Conservation (phyloP, 2,329 filamentous ascomycete genomes). For the Apiospora kogelbergensis region DNA sequence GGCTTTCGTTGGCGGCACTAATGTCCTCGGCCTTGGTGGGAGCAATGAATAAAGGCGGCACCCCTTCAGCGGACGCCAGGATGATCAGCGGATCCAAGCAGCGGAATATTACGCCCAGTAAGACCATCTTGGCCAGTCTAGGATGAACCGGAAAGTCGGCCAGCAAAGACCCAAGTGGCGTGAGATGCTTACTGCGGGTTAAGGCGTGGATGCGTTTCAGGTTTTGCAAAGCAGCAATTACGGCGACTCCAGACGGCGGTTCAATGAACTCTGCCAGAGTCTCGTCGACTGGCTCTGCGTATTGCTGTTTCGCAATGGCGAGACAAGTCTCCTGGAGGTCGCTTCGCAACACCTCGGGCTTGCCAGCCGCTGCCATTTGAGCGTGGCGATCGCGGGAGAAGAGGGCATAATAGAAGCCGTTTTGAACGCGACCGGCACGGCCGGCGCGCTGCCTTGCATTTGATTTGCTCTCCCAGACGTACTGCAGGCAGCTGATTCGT, state of each 20-base stretch:
- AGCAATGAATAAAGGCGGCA: constrained; percentile 10
- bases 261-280: constrained; percentile 45
- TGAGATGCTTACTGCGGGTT: constrained; percentile 41
- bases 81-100: constrained; percentile 51
- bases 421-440: constrained; percentile 47
- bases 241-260: constrained; percentile 37
- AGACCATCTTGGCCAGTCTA: constrained; percentile 46
- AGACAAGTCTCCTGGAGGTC: constrained; percentile 46
- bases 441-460: constrained; percentile 48
- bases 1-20: neutral
- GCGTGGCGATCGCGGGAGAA: constrained; percentile 33
- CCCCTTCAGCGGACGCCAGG: constrained; percentile 27
- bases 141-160: constrained; percentile 42
- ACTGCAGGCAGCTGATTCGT: constrained; percentile 37
- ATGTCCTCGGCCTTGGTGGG: neutral
- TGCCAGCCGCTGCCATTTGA: constrained; percentile 23
- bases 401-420: constrained; percentile 49
- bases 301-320: constrained; percentile 38
- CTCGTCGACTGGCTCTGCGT: constrained; percentile 36
- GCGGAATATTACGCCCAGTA: constrained; percentile 49
- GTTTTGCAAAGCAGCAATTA: constrained; percentile 37
- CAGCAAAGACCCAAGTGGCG: constrained; percentile 45
- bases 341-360: constrained; percentile 42
- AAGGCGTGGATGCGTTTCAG: constrained; percentile 42
- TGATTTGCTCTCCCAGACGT: constrained; percentile 46